Conservation (phyloP, 495 filamentous ascomycete genomes). For the Podospora anserina region DNA sequence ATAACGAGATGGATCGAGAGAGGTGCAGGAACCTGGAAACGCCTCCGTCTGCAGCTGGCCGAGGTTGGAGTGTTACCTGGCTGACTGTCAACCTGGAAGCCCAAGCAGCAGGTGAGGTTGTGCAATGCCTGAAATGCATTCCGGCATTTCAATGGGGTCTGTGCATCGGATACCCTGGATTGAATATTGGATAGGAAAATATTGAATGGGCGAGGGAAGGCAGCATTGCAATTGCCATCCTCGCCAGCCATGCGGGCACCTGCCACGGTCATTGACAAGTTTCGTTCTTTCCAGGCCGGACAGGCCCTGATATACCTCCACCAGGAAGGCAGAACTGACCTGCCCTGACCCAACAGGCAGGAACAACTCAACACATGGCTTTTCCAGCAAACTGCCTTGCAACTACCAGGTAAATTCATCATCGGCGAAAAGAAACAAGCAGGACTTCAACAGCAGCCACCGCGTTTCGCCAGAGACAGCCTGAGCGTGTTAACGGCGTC, state of each 20-base stretch:
- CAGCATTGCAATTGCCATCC: too few relatives aligned
- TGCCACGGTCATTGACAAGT: background rate
- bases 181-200: background rate
- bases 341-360: background rate
- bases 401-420: background rate
- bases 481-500: constrained; percentile 13
- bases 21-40: background rate
- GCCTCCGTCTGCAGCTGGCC: constrained; percentile 1
- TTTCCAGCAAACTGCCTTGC: too few relatives aligned
- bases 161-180: background rate
- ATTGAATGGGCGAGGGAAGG: background rate
- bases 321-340: background rate
- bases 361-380: background rate
- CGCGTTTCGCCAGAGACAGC: constrained; percentile 15
- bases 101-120: background rate
- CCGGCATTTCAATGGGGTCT: constrained; percentile 4
- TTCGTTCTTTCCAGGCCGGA: background rate
- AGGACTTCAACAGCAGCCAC: constrained; percentile 11
- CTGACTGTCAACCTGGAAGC: background rate
- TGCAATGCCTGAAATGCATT: background rate
- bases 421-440: background rate
- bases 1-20: background rate
- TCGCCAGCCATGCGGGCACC: background rate
- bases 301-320: background rate
- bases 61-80: background rate